These are phyloP conservation scores for Physcomitrellopsis africana DNA, from an alignment of 225 moss, liverwort and hornwort genomes.

Conservation along the genomic window DNA sequence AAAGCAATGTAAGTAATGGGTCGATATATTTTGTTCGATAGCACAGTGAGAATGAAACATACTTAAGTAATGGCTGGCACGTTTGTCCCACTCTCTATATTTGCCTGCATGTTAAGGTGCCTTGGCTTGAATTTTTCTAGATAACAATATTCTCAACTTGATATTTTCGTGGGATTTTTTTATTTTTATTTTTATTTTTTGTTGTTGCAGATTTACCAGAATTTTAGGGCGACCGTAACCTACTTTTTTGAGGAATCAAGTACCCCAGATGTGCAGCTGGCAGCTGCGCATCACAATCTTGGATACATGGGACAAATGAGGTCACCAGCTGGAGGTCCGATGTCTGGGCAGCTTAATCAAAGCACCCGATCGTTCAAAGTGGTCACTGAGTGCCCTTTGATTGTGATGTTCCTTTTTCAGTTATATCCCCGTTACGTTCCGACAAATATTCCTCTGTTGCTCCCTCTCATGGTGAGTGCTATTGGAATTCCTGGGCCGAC, in stretches of 20 bases:
- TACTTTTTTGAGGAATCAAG: constrained; percentile 97
- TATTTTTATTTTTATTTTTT: background rate
- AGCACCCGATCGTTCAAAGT: constrained; percentile 99
- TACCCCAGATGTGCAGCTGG: constrained; percentile 76
- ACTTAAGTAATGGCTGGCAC: background rate
- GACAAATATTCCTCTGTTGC: constrained; percentile 86
- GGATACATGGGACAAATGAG: constrained; percentile 97
- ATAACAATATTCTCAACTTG: background rate
- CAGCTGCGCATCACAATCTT: constrained; percentile 85
- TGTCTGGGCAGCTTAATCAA: constrained; percentile 91
- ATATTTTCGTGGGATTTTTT: background rate
- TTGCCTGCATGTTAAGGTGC: background rate
- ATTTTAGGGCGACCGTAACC: constrained; percentile 86
- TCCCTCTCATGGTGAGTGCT: constrained; percentile 98
- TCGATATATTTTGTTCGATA: too few species aligned
- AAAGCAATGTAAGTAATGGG: too few species aligned
- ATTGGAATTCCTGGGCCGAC: constrained; percentile 90
- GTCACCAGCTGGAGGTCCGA: constrained; percentile 86
- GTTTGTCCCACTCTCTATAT: background rate
- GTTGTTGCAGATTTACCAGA: constrained; percentile 92
- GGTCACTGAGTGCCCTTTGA: constrained; percentile 98
- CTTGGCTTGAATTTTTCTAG: constrained; percentile 12
- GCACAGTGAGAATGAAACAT: too few species aligned
- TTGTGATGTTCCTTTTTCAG: constrained; percentile 99
- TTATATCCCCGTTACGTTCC: constrained; percentile 93